Evolutionary conservation across 1,284 basidiomycete genomes (phyloP).

Genomic region (Takashimella tepidaria): DNA sequence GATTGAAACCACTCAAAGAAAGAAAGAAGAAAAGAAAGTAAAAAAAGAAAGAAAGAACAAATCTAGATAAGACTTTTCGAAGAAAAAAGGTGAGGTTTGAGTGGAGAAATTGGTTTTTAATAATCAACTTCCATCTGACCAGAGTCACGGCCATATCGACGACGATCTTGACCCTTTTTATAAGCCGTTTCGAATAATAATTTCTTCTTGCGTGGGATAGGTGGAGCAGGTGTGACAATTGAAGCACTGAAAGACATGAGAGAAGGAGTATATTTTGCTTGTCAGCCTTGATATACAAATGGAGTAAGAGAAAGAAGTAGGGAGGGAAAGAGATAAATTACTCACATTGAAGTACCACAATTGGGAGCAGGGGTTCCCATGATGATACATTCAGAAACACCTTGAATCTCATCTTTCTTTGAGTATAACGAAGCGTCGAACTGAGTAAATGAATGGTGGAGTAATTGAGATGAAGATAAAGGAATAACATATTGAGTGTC

Average conservation of each 20-base stretch:
- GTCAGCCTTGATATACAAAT: no score
- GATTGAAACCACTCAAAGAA: no score
- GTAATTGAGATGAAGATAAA: no score
- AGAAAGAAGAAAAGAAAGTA: neutral
- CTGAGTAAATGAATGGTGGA: no score
- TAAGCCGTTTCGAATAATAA: constrained; percentile 57
- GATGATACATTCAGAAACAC: constrained; percentile 98
- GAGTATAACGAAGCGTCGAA: constrained; percentile 97
- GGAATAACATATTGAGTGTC: no score
- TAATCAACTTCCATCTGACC: constrained; percentile 14
- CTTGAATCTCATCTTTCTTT: constrained; percentile 90
- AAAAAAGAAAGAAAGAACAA: neutral
- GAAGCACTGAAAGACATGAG: constrained; percentile 56
- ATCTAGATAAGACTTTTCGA: neutral
- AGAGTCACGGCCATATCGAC: no score
- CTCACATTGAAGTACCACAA: constrained; percentile 90
- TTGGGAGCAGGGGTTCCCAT: constrained; percentile 97
- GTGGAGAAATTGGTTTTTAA: neutral
- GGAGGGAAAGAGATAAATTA: constrained; percentile 12
- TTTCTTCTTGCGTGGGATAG: constrained; percentile 54
- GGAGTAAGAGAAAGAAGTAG: no score
- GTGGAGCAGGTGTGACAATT: constrained; percentile 55
- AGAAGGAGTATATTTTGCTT: no score
- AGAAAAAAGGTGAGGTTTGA: neutral
- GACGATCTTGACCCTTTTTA: constrained; percentile 27